Evolutionary conservation across 352 stramenopile species (phyloP).

Genomic region (Pythium angustatum): DNA sequence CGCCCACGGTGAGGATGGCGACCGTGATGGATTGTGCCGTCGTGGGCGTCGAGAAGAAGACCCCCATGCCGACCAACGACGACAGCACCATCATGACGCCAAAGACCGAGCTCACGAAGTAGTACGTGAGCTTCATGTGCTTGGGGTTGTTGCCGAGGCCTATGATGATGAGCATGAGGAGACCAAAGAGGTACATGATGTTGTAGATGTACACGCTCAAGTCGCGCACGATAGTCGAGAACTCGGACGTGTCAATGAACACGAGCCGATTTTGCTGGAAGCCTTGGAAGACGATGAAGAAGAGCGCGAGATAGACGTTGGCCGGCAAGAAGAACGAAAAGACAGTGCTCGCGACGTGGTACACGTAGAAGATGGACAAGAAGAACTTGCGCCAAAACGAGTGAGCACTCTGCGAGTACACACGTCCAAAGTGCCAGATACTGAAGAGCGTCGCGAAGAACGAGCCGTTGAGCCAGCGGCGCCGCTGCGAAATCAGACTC

Average conservation of each 20-base stretch:
- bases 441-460: constrained; percentile 89
- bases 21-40: constrained; percentile 58
- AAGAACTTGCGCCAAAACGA: constrained; percentile 67
- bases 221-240: constrained; percentile 56
- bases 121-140: constrained; percentile 87
- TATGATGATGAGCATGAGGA: constrained; percentile 87
- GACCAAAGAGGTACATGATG: constrained; percentile 70
- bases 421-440: constrained; percentile 82
- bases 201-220: constrained; percentile 79
- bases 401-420: constrained; percentile 84
- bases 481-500: constrained; percentile 82
- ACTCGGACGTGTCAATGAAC: constrained; percentile 81
- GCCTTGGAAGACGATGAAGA: constrained; percentile 88
- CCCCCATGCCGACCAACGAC: constrained; percentile 64
- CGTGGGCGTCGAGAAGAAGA: constrained; percentile 71
- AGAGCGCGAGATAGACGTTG: constrained; percentile 85
- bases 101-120: constrained; percentile 72
- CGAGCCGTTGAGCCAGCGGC: constrained; percentile 84
- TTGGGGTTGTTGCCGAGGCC: constrained; percentile 86
- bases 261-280: constrained; percentile 83
- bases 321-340: constrained; percentile 77
- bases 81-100: constrained; percentile 82
- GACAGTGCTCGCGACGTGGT: constrained; percentile 69
- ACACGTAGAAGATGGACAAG: constrained; percentile 76
- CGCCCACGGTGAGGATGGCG: constrained; percentile 66